Percentiles rank a stretch among this genome's conserved stretches.
Conservation (phyloP, 1,139 yeast species). For the Groenewaldozyma auringiensis region DNA sequence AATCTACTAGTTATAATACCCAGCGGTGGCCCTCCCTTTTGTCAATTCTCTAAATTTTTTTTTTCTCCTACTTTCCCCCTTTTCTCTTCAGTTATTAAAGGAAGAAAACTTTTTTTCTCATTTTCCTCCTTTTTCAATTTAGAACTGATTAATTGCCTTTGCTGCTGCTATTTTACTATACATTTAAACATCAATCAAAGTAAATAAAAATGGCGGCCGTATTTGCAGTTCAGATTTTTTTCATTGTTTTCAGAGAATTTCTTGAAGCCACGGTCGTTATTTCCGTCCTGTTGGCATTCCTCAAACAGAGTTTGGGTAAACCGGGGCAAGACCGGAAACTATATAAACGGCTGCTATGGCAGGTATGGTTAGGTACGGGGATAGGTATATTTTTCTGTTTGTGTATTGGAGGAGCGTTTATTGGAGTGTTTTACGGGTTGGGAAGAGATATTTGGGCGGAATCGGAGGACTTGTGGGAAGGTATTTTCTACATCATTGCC, state of each 20-base stretch:
- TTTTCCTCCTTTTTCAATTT: too few relatives aligned
- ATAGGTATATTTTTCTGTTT: conserved; percentile 69
- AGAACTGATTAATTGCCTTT: not conserved
- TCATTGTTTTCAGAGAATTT: conserved; percentile 83
- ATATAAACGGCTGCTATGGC: conserved; percentile 56
- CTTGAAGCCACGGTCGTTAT: conserved; percentile 85
- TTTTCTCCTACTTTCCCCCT: too few relatives aligned
- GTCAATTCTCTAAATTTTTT: too few relatives aligned
- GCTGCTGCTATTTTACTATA: too few relatives aligned
- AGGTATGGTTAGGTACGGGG: conserved; percentile 74
- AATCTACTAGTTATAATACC: too few relatives aligned
- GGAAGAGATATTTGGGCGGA: conserved; percentile 77
- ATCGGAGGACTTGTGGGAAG: conserved; percentile 93
- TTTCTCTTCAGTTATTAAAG: not conserved
- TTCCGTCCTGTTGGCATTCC: conserved; percentile 81
- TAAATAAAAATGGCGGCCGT: conserved; percentile 33
- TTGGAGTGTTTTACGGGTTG: conserved; percentile 72
- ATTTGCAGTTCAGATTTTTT: conserved; percentile 48
- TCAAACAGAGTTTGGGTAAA: conserved; percentile 72
- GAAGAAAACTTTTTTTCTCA: too few relatives aligned
- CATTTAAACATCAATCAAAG: not conserved
- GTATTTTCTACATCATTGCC: conserved; percentile 76
- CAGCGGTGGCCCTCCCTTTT: too few relatives aligned
- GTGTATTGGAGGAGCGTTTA: conserved; percentile 74
- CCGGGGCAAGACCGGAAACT: conserved; percentile 41